Conservation (phyloP, 805 yeast genomes). For the Candida silvicultrix region DNA sequence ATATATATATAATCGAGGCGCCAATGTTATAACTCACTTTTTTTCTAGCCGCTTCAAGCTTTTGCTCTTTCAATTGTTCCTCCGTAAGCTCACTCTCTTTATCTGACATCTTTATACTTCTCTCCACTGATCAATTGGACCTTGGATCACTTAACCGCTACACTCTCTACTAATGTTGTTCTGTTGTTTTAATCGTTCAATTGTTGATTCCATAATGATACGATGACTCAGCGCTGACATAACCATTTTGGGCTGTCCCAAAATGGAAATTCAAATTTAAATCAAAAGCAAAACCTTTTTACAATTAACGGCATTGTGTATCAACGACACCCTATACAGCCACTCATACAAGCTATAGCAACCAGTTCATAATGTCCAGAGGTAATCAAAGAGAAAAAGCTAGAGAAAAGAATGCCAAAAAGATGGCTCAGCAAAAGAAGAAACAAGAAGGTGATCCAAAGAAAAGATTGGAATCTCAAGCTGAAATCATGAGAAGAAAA, state of each 20-base stretch:
- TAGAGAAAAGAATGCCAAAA: slow-evolving; percentile 80
- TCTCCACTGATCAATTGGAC: not conserved
- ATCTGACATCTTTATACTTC: not conserved
- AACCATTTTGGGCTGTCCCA: not conserved
- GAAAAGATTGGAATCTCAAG: slow-evolving; percentile 83
- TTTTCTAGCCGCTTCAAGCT: slow-evolving; percentile 69
- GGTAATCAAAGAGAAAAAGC: slow-evolving; percentile 97
- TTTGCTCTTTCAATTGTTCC: slow-evolving; percentile 43
- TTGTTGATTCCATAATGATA: not conserved
- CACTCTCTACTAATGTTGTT: too few species aligned
- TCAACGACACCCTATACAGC: too few species aligned
- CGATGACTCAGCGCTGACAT: not conserved
- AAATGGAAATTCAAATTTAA: too few species aligned
- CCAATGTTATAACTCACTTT: too few species aligned
- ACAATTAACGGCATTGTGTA: too few species aligned
- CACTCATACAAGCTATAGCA: too few species aligned
- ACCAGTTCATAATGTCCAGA: slow-evolving; percentile 64
- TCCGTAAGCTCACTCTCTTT: slow-evolving; percentile 26
- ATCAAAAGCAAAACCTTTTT: too few species aligned
- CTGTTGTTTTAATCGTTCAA: not conserved
- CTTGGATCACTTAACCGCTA: too few species aligned
- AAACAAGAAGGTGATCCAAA: slow-evolving; percentile 81
- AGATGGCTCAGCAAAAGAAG: slow-evolving; percentile 56
- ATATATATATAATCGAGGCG: not conserved
- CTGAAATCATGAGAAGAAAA: slow-evolving; percentile 83